Percentiles rank a stretch among this genome's conserved stretches.
Conservation (phyloP, 768 basidiomycete species). For the Podaxis mareebaensis region DNA sequence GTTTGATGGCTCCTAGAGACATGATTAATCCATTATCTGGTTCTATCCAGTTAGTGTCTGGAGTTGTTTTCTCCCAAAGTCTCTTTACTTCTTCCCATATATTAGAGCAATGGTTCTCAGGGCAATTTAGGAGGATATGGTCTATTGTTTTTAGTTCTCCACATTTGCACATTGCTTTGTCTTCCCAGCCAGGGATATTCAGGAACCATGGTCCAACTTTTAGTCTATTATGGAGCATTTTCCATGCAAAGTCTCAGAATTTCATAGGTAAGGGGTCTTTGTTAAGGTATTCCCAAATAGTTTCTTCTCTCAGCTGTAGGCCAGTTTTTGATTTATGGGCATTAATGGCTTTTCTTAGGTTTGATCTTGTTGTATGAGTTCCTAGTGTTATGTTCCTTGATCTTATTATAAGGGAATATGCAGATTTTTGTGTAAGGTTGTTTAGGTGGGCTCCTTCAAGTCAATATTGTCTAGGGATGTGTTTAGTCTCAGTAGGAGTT, state of each 20-base stretch:
- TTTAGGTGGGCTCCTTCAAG: neutral
- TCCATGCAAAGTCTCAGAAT: slow-evolving; percentile 20
- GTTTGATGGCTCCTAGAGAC: neutral
- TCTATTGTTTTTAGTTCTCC: slow-evolving; percentile 18
- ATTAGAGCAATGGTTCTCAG: neutral
- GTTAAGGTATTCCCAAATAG: slow-evolving; percentile 17
- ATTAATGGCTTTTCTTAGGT: neutral
- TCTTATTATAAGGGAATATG: neutral
- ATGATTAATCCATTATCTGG: slow-evolving; percentile 1
- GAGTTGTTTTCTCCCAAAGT: slow-evolving; percentile 8
- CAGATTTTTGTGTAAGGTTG: neutral
- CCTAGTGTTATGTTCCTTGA: neutral
- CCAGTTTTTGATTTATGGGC: neutral
- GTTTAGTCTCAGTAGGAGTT: no score
- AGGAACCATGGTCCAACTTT: slow-evolving; percentile 15
- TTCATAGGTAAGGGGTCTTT: slow-evolving; percentile 13
- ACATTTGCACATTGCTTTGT: slow-evolving; percentile 18
- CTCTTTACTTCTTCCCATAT: slow-evolving; percentile 16
- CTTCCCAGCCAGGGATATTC: slow-evolving; percentile 3
- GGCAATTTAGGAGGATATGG: slow-evolving; percentile 19
- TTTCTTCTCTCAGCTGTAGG: neutral
- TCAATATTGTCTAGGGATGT: neutral
- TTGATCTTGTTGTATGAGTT: neutral
- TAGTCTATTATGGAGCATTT: slow-evolving; percentile 20
- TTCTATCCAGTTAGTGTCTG: neutral